A percentile compares a stretch with the other conserved stretches of the same genome.
phyloP scores from a whole-genome alignment of 106 monocot genomes.

The Allium cepa region DNA sequence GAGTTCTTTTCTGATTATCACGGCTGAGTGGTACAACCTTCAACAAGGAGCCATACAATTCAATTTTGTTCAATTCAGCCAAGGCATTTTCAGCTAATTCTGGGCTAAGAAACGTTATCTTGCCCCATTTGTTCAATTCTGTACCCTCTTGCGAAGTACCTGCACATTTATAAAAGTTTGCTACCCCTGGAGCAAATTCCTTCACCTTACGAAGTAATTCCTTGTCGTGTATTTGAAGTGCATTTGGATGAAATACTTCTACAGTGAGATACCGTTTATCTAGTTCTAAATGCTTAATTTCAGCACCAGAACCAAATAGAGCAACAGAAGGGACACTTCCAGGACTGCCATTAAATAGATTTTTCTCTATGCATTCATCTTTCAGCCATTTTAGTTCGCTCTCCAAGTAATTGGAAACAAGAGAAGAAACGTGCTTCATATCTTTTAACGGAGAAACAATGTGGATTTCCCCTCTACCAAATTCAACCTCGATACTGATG shows the following conservation, averaged over 20 bases:
- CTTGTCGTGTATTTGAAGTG: constrained; percentile 43
- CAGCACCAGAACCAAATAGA: constrained; percentile 87
- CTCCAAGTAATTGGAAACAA: constrained; percentile 36
- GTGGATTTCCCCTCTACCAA: constrained; percentile 47
- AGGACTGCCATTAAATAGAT: constrained; percentile 32
- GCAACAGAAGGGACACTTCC: constrained; percentile 41
- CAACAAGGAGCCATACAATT: constrained; percentile 49
- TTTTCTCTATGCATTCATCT: constrained; percentile 72
- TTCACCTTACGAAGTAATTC: constrained; percentile 59
- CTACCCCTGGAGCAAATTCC: constrained; percentile 40
- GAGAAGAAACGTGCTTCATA: constrained; percentile 27
- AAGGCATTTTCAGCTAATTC: constrained; percentile 61
- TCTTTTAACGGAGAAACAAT: constrained; percentile 48
- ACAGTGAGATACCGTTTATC: constrained; percentile 57
- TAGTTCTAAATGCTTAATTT: constrained; percentile 94
- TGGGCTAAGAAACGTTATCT: constrained; percentile 66
- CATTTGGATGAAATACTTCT: constrained; percentile 64
- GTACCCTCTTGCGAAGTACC: constrained; percentile 12
- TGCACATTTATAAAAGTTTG: constrained; percentile 22
- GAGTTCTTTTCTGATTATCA: constrained; percentile 21
- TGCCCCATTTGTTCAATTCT: constrained; percentile 53
- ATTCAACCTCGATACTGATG: constrained; percentile 50
- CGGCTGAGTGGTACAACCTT: constrained; percentile 35
- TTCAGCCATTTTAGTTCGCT: constrained; percentile 46
- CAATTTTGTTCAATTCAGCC: constrained; percentile 35